Evolutionary conservation across 2,329 filamentous ascomycete species (phyloP).

Genomic region (Botrytis paeoniae): DNA sequence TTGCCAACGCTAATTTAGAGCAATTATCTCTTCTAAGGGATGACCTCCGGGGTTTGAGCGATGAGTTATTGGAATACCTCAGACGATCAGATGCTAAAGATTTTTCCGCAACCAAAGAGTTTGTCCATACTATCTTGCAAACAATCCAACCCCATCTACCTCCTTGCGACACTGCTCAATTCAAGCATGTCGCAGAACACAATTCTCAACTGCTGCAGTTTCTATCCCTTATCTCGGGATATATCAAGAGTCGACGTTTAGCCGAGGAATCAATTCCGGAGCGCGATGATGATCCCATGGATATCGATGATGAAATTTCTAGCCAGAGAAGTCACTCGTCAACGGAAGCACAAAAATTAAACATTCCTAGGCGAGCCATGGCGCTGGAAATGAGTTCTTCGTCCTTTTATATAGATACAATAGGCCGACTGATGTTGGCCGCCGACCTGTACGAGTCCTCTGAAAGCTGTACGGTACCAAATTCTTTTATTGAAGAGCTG

Average conservation of each 20-base stretch:
- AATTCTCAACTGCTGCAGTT: conserved; percentile 31
- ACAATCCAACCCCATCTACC: conserved; percentile 35
- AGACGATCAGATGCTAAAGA: conserved; percentile 23
- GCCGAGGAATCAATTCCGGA: conserved; percentile 21
- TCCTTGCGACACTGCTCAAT: conserved; percentile 23
- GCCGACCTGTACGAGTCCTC: conserved; percentile 25
- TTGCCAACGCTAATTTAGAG: conserved; percentile 23
- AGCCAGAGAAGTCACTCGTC: conserved; percentile 54
- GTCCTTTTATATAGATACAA: conserved; percentile 31
- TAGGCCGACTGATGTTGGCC: conserved; percentile 30
- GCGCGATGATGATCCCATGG: conserved; percentile 55
- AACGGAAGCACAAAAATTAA: conserved; percentile 37
- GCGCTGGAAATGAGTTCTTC: conserved; percentile 30
- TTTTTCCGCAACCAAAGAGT: conserved; percentile 21
- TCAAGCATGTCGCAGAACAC: conserved; percentile 25
- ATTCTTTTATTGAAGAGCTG: conserved; percentile 49
- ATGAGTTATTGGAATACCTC: conserved; percentile 29
- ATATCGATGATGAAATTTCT: conserved; percentile 63
- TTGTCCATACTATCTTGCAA: conserved; percentile 32
- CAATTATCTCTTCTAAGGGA: conserved; percentile 27
- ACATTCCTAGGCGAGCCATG: conserved; percentile 44
- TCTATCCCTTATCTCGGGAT: conserved; percentile 29
- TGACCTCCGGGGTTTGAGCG: conserved; percentile 23
- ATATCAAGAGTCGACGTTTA: conserved; percentile 24
- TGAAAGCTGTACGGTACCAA: conserved; percentile 45